Evolutionary conservation across 768 basidiomycete species (phyloP), one percentile per base, ranked within the genome.

Genomic region (Stropharia rugosoannulata): DNA sequence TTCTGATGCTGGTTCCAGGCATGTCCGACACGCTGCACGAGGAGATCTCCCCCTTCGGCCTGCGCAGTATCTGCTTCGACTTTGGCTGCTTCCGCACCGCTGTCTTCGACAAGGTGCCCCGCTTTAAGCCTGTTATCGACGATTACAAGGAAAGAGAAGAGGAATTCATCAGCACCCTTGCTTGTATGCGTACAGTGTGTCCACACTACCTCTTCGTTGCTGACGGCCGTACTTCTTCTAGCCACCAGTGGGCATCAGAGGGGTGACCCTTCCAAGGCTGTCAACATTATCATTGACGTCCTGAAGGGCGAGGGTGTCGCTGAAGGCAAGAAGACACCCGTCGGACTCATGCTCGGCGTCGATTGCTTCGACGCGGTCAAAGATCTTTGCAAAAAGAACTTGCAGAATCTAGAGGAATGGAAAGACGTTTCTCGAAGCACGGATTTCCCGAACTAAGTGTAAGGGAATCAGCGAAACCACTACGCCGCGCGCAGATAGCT

Each of bases 241-340:
- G 74, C 64, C 7, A 67, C 56, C 53, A 65, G 69, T 35, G 70
- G 71, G 12, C 63, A 66, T n/a, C 69, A 74, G 55, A 72, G 66
- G 6, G 55, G 61, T 12, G 62, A 68, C 54, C 63, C 70, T 9
- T 46, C 25, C 22, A 69, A 67, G 58, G 69, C 64, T 1, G 65
- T 65, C 19, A 54, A 61, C 11, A 55, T 62, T 5, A 51, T 71
- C 16, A 61, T 66, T 1, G 70, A 71, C 50, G 61, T 68, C 2
- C 59, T 80, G 16, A 66, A 73, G 25, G 75, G 76, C 11, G 78
- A 80, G 58, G 77, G 79, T 19, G 58, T 61, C 29, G 76, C 77
- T 0, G 51, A 51, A 8, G 77, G 72, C 1, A 73, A 66, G 58
- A 59, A 65, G 29, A 73, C 73, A 68, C 77, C 79, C 1, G 58